Conservation (phyloP, 352 stramenopile species). For the Pythium pyrilobum region DNA sequence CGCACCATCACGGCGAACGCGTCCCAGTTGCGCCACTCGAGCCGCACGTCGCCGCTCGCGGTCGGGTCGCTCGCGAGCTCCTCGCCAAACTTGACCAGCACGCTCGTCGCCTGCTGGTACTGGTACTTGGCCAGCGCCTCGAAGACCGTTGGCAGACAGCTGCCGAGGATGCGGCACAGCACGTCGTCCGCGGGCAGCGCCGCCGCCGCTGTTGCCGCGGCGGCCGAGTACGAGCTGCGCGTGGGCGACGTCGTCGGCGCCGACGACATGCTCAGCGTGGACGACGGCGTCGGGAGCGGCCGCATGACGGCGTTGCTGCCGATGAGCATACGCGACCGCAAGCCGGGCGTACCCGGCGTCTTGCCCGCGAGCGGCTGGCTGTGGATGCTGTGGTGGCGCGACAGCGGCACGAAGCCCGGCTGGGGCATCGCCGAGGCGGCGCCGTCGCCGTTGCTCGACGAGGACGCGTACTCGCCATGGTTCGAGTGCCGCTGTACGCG, state of each 20-base stretch:
- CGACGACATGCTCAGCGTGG: not conserved
- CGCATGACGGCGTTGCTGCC: not conserved
- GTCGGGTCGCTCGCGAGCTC: slow-evolving; percentile 1
- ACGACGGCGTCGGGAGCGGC: not conserved
- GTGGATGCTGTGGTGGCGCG: slow-evolving; percentile 7
- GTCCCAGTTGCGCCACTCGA: slow-evolving; percentile 27
- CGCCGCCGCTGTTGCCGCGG: not conserved
- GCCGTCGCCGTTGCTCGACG: not conserved
- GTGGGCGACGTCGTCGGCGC: slow-evolving; percentile 12
- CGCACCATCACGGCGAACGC: slow-evolving; percentile 26
- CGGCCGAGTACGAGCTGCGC: slow-evolving; percentile 2
- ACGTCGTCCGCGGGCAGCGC: slow-evolving; percentile 16
- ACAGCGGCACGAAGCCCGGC: not conserved
- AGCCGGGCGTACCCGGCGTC: slow-evolving; percentile 11
- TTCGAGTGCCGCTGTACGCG: slow-evolving; percentile 9
- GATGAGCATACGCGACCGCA: not conserved
- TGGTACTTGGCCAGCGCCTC: slow-evolving; percentile 29
- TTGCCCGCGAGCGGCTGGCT: slow-evolving; percentile 7
- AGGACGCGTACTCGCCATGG: not conserved
- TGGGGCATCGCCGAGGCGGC: not conserved
- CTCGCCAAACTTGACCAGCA: slow-evolving; percentile 5
- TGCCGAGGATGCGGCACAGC: slow-evolving; percentile 17
- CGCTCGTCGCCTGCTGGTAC: slow-evolving; percentile 25
- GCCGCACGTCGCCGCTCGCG: slow-evolving; percentile 4
- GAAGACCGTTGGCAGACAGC: slow-evolving; percentile 21